phyloP scores from a whole-genome alignment of 1,284 basidiomycete species.

The Leccinum subspadiceum region DNA sequence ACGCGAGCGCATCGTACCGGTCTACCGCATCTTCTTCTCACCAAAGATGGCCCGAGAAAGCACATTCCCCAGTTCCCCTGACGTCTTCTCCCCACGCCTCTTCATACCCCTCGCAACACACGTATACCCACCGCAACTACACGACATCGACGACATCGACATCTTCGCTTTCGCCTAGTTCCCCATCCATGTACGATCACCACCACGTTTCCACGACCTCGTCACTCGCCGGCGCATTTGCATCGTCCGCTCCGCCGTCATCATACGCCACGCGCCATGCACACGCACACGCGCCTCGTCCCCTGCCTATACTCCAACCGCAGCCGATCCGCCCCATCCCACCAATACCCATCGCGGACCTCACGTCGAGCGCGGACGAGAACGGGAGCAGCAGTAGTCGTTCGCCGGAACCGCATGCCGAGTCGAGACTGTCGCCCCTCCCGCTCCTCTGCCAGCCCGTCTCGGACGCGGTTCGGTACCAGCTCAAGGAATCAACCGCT shows the following conservation, averaged over 20 bases:
- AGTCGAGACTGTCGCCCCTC: slow-evolving; percentile 26
- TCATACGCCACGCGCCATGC: slow-evolving; percentile 17
- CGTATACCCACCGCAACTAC: slow-evolving; percentile 23
- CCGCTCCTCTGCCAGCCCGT: slow-evolving; percentile 35
- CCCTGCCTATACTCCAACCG: slow-evolving; percentile 48
- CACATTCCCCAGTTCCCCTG: slow-evolving; percentile 10
- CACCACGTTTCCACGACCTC: slow-evolving; percentile 23
- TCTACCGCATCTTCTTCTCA: slow-evolving; percentile 7
- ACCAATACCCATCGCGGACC: slow-evolving; percentile 47
- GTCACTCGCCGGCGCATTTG: slow-evolving; percentile 30
- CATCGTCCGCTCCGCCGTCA: slow-evolving; percentile 16
- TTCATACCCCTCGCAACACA: slow-evolving; percentile 21
- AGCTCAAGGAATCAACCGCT: slow-evolving; percentile 18
- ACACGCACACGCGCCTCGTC: slow-evolving; percentile 3
- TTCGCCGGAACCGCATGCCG: not conserved
- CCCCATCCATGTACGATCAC: slow-evolving; percentile 21
- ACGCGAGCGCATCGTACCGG: slow-evolving; percentile 25
- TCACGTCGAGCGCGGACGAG: slow-evolving; percentile 36
- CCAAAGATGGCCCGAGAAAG: slow-evolving; percentile 22
- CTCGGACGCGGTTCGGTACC: slow-evolving; percentile 32
- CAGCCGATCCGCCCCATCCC: slow-evolving; percentile 55
- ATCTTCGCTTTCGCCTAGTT: slow-evolving; percentile 18
- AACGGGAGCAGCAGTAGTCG: not conserved
- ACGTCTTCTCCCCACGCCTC: slow-evolving; percentile 8
- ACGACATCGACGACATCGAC: slow-evolving; percentile 12